These are phyloP conservation scores for Lipomyces sp. DNA, from an alignment of 805 yeast species.

Conservation along the genomic window DNA sequence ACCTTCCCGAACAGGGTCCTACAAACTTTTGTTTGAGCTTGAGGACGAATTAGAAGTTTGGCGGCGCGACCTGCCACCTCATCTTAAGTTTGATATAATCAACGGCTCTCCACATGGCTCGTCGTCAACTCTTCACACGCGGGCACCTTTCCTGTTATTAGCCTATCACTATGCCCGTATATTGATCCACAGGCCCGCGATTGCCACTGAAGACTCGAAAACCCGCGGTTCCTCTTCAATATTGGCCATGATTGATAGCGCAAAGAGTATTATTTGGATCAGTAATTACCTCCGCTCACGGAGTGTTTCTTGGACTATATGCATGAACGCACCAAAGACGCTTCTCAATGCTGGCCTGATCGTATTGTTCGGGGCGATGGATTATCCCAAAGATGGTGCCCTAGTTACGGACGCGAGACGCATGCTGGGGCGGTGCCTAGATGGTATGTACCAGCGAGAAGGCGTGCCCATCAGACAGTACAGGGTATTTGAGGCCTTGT, in stretches of 20 bases:
- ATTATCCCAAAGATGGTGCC: constrained; percentile 82
- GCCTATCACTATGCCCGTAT: constrained; percentile 67
- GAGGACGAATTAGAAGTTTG: constrained; percentile 80
- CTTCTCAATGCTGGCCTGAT: constrained; percentile 40
- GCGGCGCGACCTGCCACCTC: constrained; percentile 70
- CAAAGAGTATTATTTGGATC: constrained; percentile 43
- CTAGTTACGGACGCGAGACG: constrained; percentile 70
- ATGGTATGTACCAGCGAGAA: constrained; percentile 26
- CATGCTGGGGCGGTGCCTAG: constrained; percentile 49
- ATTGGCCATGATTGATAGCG: constrained; percentile 45
- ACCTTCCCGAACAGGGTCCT: constrained; percentile 26
- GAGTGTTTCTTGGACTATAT: constrained; percentile 41
- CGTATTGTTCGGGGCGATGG: constrained; percentile 63
- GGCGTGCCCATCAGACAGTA: constrained; percentile 26
- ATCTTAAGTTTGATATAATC: constrained; percentile 61
- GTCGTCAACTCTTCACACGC: constrained; percentile 29
- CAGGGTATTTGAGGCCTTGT: constrained; percentile 21
- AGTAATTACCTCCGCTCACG: constrained; percentile 41
- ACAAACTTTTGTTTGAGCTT: constrained; percentile 41
- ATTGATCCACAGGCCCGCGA: constrained; percentile 63
- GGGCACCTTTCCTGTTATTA: constrained; percentile 54
- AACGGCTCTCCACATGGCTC: constrained; percentile 43
- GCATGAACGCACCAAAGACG: constrained; percentile 41
- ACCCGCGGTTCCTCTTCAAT: constrained; percentile 41
- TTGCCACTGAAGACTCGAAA: constrained; percentile 38